Conservation (phyloP, 768 basidiomycete genomes). For the Pleurotus djamor region DNA sequence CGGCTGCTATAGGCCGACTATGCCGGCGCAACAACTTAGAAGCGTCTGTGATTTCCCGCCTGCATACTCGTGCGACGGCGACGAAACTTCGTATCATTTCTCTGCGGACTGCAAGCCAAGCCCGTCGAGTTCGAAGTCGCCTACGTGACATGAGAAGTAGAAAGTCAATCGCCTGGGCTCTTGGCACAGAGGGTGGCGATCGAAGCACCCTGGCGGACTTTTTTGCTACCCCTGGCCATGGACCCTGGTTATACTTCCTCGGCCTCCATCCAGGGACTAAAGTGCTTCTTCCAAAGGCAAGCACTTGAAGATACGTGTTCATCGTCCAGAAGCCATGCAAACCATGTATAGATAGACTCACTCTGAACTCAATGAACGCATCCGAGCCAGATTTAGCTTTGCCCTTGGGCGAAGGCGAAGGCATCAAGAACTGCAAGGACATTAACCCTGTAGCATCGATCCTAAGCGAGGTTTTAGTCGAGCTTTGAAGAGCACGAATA, state of each 20-base stretch:
- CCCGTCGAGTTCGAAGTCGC: constrained; percentile 2
- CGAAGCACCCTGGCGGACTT: not conserved
- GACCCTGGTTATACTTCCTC: not conserved
- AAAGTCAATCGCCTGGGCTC: constrained; percentile 5
- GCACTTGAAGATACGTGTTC: constrained; percentile 26
- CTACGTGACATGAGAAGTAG: constrained; percentile 8
- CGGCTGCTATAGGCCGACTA: not conserved
- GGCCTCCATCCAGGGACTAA: not conserved
- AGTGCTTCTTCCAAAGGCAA: constrained; percentile 36
- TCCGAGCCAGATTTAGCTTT: constrained; percentile 35
- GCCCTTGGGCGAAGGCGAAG: constrained; percentile 42
- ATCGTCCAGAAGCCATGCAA: not conserved
- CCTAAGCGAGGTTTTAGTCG: constrained; percentile 85
- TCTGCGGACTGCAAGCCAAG: not conserved
- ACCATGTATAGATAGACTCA: constrained; percentile 35
- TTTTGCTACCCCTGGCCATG: too few relatives aligned
- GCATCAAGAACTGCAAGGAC: constrained; percentile 90
- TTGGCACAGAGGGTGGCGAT: not conserved
- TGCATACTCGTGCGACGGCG: constrained; percentile 3
- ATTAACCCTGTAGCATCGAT: constrained; percentile 83
- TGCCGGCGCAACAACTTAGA: constrained; percentile 3
- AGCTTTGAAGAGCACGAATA: constrained; percentile 73
- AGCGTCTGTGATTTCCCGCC: constrained; percentile 4
- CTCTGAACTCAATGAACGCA: constrained; percentile 88
- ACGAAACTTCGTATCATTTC: constrained; percentile 3